These are phyloP conservation scores for Arthroderma sp. DNA, from an alignment of 2,329 filamentous ascomycete species.

Conservation along the genomic window DNA sequence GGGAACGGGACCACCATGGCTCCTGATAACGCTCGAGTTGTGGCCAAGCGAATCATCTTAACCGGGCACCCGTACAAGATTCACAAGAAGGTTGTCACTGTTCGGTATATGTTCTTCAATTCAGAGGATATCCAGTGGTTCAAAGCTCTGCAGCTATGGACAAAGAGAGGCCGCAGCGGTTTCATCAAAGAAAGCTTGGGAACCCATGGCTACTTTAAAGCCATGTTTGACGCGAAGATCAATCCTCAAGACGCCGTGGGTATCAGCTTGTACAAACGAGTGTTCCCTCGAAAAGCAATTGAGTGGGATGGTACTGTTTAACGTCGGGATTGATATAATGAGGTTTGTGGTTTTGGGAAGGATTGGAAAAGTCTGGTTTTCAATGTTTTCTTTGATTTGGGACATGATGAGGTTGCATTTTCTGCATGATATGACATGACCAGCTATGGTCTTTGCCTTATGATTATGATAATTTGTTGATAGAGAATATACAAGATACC, in stretches of 20 bases:
- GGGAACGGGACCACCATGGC: slow-evolving; percentile 79
- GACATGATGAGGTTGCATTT: no score
- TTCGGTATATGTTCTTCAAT: slow-evolving; percentile 99
- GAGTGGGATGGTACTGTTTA: slow-evolving; percentile 26
- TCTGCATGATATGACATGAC: no score
- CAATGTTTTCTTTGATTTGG: no score
- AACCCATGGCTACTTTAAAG: slow-evolving; percentile 99
- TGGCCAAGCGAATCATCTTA: slow-evolving; percentile 86
- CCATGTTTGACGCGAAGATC: slow-evolving; percentile 88
- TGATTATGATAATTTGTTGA: no score
- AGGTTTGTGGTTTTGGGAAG: no score
- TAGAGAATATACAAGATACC: no score
- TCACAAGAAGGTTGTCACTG: slow-evolving; percentile 91
- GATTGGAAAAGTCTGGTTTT: no score
- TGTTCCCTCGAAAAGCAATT: slow-evolving; percentile 61
- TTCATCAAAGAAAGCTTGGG: slow-evolving; percentile 90
- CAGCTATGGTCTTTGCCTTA: no score
- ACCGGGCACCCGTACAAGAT: slow-evolving; percentile 98
- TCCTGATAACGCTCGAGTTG: slow-evolving; percentile 59
- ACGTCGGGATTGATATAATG: no score
- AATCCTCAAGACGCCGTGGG: slow-evolving; percentile 92
- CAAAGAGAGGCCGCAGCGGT: slow-evolving; percentile 70
- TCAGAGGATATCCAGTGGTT: slow-evolving; percentile 92
- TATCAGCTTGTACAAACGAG: slow-evolving; percentile 75
- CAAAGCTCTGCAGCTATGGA: slow-evolving; percentile 92